Evolutionary conservation across 1,139 yeast species (phyloP).

Genomic region (Lodderomyces elongisporus): DNA sequence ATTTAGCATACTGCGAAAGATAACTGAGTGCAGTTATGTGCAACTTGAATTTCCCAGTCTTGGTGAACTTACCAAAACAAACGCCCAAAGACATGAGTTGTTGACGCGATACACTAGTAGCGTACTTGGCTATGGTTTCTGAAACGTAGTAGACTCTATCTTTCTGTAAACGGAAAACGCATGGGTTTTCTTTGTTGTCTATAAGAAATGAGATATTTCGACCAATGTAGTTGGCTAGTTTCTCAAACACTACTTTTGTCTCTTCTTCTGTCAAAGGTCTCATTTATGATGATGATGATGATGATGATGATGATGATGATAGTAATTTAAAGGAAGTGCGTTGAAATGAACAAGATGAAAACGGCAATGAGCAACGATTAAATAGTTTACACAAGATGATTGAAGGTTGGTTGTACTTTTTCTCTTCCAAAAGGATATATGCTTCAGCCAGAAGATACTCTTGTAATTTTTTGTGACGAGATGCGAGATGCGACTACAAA

Average conservation of each 20-base stretch:
- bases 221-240: constrained; percentile 93
- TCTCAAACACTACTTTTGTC: constrained; percentile 92
- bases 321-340: not conserved
- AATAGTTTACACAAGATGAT: no score
- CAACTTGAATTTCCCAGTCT: constrained; percentile 92
- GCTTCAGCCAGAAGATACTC: no score
- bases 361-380: no score
- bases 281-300: constrained; percentile 39
- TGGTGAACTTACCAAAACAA: constrained; percentile 94
- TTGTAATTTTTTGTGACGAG: no score
- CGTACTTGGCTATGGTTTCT: constrained; percentile 77
- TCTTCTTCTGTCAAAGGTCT: constrained; percentile 96
- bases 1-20: constrained; percentile 82
- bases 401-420: no score
- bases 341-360: no score
- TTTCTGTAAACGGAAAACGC: constrained; percentile 91
- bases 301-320: not conserved
- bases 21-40: constrained; percentile 89
- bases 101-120: constrained; percentile 84
- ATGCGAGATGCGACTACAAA: no score
- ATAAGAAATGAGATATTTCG: constrained; percentile 85
- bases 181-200: constrained; percentile 85
- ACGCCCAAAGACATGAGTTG: constrained; percentile 89
- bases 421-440: no score
- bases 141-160: constrained; percentile 93